A percentile compares a stretch with the other conserved stretches of the same genome.
phyloP scores from a whole-genome alignment of 2,329 filamentous ascomycete genomes.

The Xylaria sp. region DNA sequence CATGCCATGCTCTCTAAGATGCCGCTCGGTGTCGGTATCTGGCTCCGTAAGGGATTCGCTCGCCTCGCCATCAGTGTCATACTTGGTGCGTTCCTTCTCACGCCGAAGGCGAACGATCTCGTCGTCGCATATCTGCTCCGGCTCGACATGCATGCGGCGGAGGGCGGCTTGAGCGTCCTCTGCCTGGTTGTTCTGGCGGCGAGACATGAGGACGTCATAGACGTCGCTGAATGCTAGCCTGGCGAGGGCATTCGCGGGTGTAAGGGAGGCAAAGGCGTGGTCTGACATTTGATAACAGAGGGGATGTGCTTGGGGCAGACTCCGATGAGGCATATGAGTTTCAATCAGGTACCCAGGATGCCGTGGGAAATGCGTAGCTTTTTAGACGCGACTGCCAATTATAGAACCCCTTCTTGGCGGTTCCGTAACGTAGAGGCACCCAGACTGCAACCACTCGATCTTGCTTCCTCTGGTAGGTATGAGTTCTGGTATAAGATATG shows the following conservation, averaged over 20 bases:
- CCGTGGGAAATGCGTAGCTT: too few species aligned
- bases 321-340: too few species aligned
- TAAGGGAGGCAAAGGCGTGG: background rate
- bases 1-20: background rate
- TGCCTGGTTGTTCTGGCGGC: background rate
- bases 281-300: background rate
- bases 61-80: background rate
- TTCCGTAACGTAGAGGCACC: too few species aligned
- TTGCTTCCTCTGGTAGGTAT: too few species aligned
- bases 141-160: background rate
- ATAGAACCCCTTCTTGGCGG: too few species aligned
- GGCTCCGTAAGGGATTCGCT: conserved; percentile 3
- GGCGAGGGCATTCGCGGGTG: background rate
- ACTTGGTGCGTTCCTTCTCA: background rate
- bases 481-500: too few species aligned
- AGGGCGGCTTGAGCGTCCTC: background rate
- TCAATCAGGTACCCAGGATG: too few species aligned
- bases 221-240: conserved; percentile 7
- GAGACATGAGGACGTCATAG: background rate
- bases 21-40: background rate
- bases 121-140: background rate
- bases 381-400: too few species aligned
- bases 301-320: too few species aligned
- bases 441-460: too few species aligned
- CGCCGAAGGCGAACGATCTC: background rate